Evolutionary conservation across 768 basidiomycete genomes (phyloP), one percentile per base, ranked within the genome.

Genomic region (Postia placenta): DNA sequence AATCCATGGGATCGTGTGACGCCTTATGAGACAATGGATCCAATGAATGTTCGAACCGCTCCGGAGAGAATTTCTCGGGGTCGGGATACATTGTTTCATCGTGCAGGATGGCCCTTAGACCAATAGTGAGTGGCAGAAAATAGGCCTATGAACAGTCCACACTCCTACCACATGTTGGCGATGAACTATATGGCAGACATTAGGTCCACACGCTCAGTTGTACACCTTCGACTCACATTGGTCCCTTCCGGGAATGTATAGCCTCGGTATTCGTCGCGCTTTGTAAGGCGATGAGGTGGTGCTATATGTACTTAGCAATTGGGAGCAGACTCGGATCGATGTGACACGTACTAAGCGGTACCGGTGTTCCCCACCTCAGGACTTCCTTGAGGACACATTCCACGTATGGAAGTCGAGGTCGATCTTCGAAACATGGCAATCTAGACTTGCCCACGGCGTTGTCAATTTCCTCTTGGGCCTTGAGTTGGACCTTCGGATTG

Each of bases 121-220:
- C n/a, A n/a, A n/a, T n/a, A n/a, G n/a, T n/a, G n/a, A n/a, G n/a
- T n/a, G n/a, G n/a, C n/a, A n/a, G n/a, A n/a, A n/a, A n/a, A n/a
- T n/a, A n/a, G n/a, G n/a, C n/a, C n/a, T n/a, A n/a, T n/a, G n/a
- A n/a, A n/a, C n/a, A n/a, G n/a, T n/a, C n/a, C n/a, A n/a, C n/a
- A n/a, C n/a, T n/a, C 45, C 38, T 20, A 55, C 53, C 50, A 48
- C 5, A 55, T 48, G 25, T 55, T 51, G 1, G 41, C 53, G 20
- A 43, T 42, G 20, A 42, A 50, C 53, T 50, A 20, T 6, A 23
- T 9, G 14, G 6, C 12, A 12, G 11, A 14, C 14, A 37, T 17
- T 4, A 23, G 11, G 43, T n/a, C 14, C 17, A 2, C 6, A 36
- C 15, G 9, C 6, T 14, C 19, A 9, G 22, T 27, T n/a, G 12